Percentiles rank a stretch among this genome's conserved stretches.
Conservation (phyloP, 345 rosid genomes). For the Rhizophora apiculata region DNA sequence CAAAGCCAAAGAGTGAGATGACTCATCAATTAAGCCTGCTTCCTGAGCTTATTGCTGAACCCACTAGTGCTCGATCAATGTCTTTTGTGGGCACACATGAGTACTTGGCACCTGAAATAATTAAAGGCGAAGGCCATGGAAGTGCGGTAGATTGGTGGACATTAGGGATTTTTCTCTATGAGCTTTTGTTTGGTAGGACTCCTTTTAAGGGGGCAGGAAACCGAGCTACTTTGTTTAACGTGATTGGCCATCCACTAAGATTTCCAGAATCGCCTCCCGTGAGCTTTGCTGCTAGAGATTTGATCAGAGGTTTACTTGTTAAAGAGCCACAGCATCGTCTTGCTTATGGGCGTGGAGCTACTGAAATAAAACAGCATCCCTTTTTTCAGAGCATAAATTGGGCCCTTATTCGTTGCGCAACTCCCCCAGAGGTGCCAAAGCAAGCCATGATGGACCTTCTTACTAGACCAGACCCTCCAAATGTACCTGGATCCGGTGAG, state of each 20-base stretch:
- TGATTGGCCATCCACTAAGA: constrained; percentile 32
- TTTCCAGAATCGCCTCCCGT: constrained; percentile 30
- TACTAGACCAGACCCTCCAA: constrained; percentile 19
- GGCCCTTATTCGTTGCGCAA: constrained; percentile 33
- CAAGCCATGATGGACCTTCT: constrained; percentile 26
- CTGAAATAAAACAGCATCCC: constrained; percentile 34
- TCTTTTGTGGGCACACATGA: constrained; percentile 35
- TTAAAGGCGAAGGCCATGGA: constrained; percentile 36
- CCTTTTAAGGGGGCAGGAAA: constrained; percentile 37
- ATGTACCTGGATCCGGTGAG: constrained; percentile 5
- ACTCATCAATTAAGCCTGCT: constrained; percentile 22
- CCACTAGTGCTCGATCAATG: constrained; percentile 34
- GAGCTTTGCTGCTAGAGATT: constrained; percentile 36
- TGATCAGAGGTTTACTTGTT: constrained; percentile 35
- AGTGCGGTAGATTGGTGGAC: constrained; percentile 41
- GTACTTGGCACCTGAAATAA: constrained; percentile 34
- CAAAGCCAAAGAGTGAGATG: constrained; percentile 22
- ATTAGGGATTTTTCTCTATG: constrained; percentile 33
- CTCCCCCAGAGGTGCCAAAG: constrained; percentile 31
- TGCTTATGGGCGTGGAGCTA: constrained; percentile 36
- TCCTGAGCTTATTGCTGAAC: constrained; percentile 33
- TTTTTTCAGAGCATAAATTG: constrained; percentile 32
- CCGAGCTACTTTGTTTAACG: constrained; percentile 32
- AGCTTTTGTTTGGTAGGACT: constrained; percentile 33
- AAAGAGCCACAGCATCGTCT: constrained; percentile 33